Conservation (phyloP, 768 basidiomycete genomes). For the Cystofilobasidium macerans region DNA sequence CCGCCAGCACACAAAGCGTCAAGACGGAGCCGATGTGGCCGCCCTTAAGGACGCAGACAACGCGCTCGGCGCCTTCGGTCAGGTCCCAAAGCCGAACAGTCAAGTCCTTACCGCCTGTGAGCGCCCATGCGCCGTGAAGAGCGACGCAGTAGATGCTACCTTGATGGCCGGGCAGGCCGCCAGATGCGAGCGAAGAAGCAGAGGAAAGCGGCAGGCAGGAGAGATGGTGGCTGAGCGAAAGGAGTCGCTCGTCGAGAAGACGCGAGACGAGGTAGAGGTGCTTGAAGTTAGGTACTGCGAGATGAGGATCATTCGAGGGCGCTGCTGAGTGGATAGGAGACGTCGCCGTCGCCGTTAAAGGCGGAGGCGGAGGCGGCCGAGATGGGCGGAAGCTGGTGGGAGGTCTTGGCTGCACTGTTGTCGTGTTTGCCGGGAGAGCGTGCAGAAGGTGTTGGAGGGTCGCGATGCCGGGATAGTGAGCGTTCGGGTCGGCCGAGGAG, state of each 20-base stretch:
- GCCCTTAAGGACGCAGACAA: background rate
- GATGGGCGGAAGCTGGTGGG: too few relatives aligned
- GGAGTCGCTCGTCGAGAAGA: background rate
- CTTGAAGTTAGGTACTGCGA: slow-evolving; percentile 2
- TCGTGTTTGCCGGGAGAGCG: too few relatives aligned
- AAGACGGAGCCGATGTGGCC: background rate
- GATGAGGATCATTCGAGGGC: too few relatives aligned
- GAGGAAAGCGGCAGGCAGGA: background rate
- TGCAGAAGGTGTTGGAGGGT: background rate
- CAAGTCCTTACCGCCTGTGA: background rate
- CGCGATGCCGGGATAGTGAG: background rate
- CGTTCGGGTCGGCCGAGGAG: background rate
- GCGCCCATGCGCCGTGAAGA: background rate
- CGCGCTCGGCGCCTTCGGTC: background rate
- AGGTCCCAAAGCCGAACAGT: background rate
- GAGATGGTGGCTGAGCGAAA: background rate
- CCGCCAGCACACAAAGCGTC: background rate
- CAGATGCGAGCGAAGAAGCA: background rate
- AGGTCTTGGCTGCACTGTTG: too few relatives aligned
- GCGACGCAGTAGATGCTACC: background rate
- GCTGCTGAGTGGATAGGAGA: too few relatives aligned
- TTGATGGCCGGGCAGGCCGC: background rate
- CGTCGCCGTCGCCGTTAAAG: too few relatives aligned
- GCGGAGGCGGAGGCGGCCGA: background rate
- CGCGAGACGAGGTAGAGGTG: background rate